Evolutionary conservation across 768 basidiomycete species (phyloP).

Genomic region (Pisolithus tinctorius): DNA sequence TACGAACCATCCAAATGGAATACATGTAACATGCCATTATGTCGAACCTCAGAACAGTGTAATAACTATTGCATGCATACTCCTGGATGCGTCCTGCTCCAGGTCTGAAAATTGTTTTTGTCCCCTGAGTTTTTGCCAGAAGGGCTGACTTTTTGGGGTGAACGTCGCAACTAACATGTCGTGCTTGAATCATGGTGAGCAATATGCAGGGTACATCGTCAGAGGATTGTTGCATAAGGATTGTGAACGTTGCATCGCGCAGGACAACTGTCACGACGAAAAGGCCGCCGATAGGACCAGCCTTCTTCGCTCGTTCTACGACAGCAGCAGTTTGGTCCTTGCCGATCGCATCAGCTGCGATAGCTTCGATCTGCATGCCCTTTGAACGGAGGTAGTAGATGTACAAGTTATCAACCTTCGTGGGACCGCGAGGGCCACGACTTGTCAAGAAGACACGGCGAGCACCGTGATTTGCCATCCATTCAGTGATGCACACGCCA

Average conservation of each 20-base stretch:
- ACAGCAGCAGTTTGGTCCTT: conserved; percentile 17
- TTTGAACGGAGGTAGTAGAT: conserved; percentile 17
- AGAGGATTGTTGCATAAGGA: conserved; percentile 27
- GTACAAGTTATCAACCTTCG: conserved; percentile 22
- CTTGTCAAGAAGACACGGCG: conserved; percentile 26
- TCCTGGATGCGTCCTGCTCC: no score
- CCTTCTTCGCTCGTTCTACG: conserved; percentile 15
- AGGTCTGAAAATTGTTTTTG: no score
- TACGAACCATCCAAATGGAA: no score
- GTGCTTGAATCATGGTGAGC: no score
- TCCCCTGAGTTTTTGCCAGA: no score
- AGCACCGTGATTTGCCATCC: conserved; percentile 29
- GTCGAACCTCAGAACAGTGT: no score
- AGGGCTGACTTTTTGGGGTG: no score
- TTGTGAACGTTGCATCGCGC: conserved; percentile 27
- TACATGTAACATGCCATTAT: no score
- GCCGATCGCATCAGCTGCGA: conserved; percentile 22
- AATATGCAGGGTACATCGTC: no score
- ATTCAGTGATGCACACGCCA: conserved; percentile 23
- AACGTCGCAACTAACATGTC: no score
- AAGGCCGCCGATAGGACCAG: conserved; percentile 25
- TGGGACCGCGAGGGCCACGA: conserved; percentile 15
- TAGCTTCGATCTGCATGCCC: conserved; percentile 20
- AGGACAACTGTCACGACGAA: conserved; percentile 31
- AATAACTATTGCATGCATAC: no score